Base-by-base conservation (phyloP, 768 basidiomycete genomes). In the Gymnopilus dilepis region DNA sequence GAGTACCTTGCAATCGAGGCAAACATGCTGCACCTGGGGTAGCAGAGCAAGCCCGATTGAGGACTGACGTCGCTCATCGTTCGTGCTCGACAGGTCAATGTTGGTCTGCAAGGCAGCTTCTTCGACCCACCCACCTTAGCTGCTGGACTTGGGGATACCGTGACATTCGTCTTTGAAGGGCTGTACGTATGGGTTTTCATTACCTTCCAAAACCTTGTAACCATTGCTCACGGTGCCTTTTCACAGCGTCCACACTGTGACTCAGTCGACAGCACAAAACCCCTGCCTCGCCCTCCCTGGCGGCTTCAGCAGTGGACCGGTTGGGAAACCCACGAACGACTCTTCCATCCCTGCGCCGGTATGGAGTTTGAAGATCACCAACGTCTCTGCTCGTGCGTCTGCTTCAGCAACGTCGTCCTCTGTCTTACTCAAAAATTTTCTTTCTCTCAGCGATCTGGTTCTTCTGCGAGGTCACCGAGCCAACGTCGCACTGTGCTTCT, bases 131-230 rank as follows among this genome's bases (percentile, higher is more conserved):
- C 67, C 8, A 70, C 70, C 2, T 30, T 74, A 24, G 73, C 71
- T 22, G 79, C 79, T 7, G 62, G 61, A 6, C 17, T 72, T 26
- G 73, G 74, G 41, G 81, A 81, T 63, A 74, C 67, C 1, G 68
- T 82, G 2, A 71, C 66, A 34, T 83, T 82, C 61, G 47, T 79
- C 21, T 80, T 81, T 56, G 70, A 65, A 17, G 80, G 77, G 63
- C 70, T 69, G 79, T 80, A 6, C n/a, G 19, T 54, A n/a, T n/a
- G n/a, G n/a, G n/a, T n/a, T n/a, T n/a, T n/a, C n/a, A n/a, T n/a
- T n/a, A n/a, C 12, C 21, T 7, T 26, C 43, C 28, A n/a, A n/a
- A n/a, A n/a, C n/a, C 31, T 28, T 9, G 19, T 9, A 28, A 43
- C 3, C 53, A 11, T 19, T 26, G 28, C 15, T 17, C 12, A 17